Percentiles rank a stretch among this genome's conserved stretches.
Evolutionary conservation across 202 grass and related monocot genomes (phyloP).

Genomic region (Dendrocalamus latiflorus): DNA sequence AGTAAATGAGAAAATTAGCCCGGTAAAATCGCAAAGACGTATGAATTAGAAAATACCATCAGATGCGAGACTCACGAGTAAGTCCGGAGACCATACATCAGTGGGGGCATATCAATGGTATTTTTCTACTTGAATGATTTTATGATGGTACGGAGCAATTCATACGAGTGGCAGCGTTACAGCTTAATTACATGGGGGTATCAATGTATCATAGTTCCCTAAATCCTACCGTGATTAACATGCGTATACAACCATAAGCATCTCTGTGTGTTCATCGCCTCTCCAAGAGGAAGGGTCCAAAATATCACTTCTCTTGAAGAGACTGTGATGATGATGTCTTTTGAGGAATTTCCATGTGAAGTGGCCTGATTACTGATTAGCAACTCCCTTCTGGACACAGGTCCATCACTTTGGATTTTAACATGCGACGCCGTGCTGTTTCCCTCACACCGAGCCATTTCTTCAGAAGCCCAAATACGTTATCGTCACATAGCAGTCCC

Average conservation of each 20-base stretch:
- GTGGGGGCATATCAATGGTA: too few species aligned
- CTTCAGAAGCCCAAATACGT: conserved; percentile 59
- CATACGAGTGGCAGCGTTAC: too few species aligned
- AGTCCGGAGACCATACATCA: too few species aligned
- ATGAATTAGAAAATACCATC: too few species aligned
- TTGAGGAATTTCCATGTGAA: not conserved
- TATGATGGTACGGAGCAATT: too few species aligned
- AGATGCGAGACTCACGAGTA: too few species aligned
- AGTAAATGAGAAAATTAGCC: too few species aligned
- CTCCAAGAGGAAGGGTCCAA: conserved; percentile 11
- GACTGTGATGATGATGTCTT: not conserved
- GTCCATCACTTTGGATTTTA: conserved; percentile 35
- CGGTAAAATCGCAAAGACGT: too few species aligned
- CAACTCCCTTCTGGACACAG: not conserved
- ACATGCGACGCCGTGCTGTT: conserved; percentile 16
- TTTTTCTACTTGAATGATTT: too few species aligned
- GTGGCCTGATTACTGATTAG: not conserved
- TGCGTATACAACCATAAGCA: too few species aligned
- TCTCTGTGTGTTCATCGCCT: not conserved
- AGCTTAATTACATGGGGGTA: too few species aligned
- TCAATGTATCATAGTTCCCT: not conserved
- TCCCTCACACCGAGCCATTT: conserved; percentile 59
- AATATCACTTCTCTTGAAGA: conserved; percentile 14
- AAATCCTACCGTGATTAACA: not conserved
- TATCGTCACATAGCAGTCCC: conserved; percentile 57